phyloP scores from a whole-genome alignment of 2,329 filamentous ascomycete genomes.

The Fusarium bactridioides region DNA sequence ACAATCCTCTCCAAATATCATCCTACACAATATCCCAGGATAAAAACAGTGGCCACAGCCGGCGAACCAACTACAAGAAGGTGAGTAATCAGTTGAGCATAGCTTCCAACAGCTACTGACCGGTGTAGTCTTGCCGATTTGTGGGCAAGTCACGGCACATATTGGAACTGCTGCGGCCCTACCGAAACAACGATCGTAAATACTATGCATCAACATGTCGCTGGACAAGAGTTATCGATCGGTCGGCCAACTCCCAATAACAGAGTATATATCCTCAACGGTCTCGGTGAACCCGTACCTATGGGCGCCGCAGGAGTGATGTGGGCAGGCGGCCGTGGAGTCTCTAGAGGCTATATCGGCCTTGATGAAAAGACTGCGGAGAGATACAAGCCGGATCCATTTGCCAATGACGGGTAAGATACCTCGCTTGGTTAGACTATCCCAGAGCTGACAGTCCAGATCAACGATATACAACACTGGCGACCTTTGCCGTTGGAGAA shows the following conservation, averaged over 20 bases:
- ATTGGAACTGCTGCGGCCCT: slow-evolving; percentile 67
- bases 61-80: slow-evolving; percentile 60
- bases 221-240: slow-evolving; percentile 59
- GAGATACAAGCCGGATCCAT: slow-evolving; percentile 60
- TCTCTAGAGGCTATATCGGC: slow-evolving; percentile 64
- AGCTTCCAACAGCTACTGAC: slow-evolving; percentile 7
- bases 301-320: slow-evolving; percentile 59
- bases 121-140: slow-evolving; percentile 58
- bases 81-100: slow-evolving; percentile 41
- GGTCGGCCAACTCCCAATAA: slow-evolving; percentile 60
- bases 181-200: slow-evolving; percentile 69
- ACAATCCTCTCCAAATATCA: slow-evolving; percentile 61
- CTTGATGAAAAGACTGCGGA: slow-evolving; percentile 59
- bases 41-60: slow-evolving; percentile 62
- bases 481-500: slow-evolving; percentile 63
- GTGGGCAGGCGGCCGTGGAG: slow-evolving; percentile 64
- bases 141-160: slow-evolving; percentile 59
- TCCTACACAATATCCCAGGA: slow-evolving; percentile 56
- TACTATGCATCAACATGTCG: slow-evolving; percentile 60
- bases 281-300: slow-evolving; percentile 51
- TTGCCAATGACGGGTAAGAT: slow-evolving; percentile 59
- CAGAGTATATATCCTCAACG: slow-evolving; percentile 60
- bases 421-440: too few species aligned
- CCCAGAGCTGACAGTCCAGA: slow-evolving; percentile 7
- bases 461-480: slow-evolving; percentile 66